Percentiles rank a stretch among this genome's conserved stretches.
Conservation (phyloP, 345 rosid genomes). For the Litchi chinensis region DNA sequence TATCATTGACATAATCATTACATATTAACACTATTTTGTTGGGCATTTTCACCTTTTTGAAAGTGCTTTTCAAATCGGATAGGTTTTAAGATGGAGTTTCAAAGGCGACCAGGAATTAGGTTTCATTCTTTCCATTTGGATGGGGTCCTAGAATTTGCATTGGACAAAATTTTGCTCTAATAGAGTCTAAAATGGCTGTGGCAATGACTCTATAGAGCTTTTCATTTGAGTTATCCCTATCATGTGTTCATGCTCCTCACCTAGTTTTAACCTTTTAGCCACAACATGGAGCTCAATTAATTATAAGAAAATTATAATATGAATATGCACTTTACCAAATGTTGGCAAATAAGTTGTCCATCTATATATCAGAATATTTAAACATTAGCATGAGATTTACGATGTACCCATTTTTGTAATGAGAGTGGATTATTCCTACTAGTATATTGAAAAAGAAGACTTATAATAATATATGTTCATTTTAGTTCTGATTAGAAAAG, state of each 20-base stretch:
- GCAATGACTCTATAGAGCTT: slow-evolving; percentile 24
- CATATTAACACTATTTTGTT: no score
- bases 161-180: slow-evolving; percentile 35
- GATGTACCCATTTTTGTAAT: no score
- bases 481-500: no score
- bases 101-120: slow-evolving; percentile 28
- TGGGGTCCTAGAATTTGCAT: slow-evolving; percentile 38
- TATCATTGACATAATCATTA: no score
- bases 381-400: no score
- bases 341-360: no score
- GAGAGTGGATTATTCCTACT: no score
- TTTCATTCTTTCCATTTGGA: slow-evolving; percentile 31
- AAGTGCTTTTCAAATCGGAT: slow-evolving; percentile 38
- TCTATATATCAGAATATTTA: no score
- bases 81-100: slow-evolving; percentile 44
- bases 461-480: no score
- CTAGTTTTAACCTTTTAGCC: slow-evolving; percentile 11
- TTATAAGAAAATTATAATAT: background rate
- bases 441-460: no score
- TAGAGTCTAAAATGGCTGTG: slow-evolving; percentile 26
- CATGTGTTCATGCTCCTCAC: slow-evolving; percentile 26
- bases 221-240: slow-evolving; percentile 31
- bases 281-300: slow-evolving; percentile 27
- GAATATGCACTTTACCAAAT: no score
- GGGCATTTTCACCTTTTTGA: no score